A percentile compares a stretch with the other conserved stretches of the same genome.
Conservation (phyloP, 768 basidiomycete species). For the Leccinum ochraceum region DNA sequence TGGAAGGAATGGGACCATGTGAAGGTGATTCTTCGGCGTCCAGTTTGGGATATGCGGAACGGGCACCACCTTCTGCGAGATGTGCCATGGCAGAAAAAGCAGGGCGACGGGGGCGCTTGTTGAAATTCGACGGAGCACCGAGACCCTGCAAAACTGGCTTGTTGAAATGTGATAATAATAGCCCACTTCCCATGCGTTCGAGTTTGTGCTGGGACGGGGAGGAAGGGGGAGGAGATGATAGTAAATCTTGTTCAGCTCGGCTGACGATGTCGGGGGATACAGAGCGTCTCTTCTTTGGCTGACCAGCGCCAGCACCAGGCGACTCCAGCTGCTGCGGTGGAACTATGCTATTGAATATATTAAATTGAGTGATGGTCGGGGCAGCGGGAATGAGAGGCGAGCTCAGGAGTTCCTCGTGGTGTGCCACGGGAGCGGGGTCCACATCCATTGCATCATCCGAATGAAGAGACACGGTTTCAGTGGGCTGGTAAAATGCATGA, state of each 20-base stretch:
- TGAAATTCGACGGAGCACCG: slow-evolving; percentile 52
- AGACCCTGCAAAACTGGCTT: slow-evolving; percentile 56
- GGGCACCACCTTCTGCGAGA: slow-evolving; percentile 41
- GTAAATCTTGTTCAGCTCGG: slow-evolving; percentile 39
- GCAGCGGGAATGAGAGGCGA: slow-evolving; percentile 49
- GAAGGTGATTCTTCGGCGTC: slow-evolving; percentile 31
- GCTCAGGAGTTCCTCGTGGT: slow-evolving; percentile 35
- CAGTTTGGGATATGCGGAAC: slow-evolving; percentile 46
- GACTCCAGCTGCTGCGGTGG: slow-evolving; percentile 52
- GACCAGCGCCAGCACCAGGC: slow-evolving; percentile 40
- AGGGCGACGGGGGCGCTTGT: slow-evolving; percentile 66
- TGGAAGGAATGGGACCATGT: slow-evolving; percentile 27
- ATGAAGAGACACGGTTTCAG: slow-evolving; percentile 42
- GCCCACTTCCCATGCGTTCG: slow-evolving; percentile 40
- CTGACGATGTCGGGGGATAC: slow-evolving; percentile 52
- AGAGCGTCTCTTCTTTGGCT: slow-evolving; percentile 58
- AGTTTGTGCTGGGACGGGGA: slow-evolving; percentile 51
- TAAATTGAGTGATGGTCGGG: slow-evolving; percentile 54
- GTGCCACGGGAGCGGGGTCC: slow-evolving; percentile 53
- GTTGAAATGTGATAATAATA: slow-evolving; percentile 41
- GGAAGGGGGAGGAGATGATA: slow-evolving; percentile 52
- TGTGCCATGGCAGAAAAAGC: slow-evolving; percentile 64
- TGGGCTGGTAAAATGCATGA: slow-evolving; percentile 31
- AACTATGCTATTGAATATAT: slow-evolving; percentile 60
- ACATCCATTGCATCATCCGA: slow-evolving; percentile 79